These are phyloP conservation scores for Ophiocordyceps australis DNA, from an alignment of 2,329 filamentous ascomycete species.

Conservation along the genomic window DNA sequence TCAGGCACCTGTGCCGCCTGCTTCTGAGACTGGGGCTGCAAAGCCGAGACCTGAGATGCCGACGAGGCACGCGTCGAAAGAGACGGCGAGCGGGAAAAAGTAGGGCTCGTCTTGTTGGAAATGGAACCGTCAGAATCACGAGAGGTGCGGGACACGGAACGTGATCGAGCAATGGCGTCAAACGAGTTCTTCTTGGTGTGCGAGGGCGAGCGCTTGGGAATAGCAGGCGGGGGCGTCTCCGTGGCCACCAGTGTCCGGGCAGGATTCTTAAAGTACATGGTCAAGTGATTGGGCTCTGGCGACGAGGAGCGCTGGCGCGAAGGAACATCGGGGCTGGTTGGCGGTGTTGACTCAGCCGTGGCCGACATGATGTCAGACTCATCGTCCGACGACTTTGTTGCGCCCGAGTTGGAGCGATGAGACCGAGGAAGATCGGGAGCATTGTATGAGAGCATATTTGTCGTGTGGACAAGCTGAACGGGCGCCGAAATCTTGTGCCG, in stretches of 20 bases:
- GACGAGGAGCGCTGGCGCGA: conserved; percentile 34
- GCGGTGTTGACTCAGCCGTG: conserved; percentile 37
- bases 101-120: conserved; percentile 37
- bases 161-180: conserved; percentile 50
- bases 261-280: conserved; percentile 44
- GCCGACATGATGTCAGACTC: conserved; percentile 54
- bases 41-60: conserved; percentile 18
- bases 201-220: conserved; percentile 65
- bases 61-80: conserved; percentile 33
- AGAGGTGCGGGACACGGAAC: conserved; percentile 42
- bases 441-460: conserved; percentile 91
- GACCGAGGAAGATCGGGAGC: conserved; percentile 58
- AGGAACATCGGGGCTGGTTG: conserved; percentile 50
- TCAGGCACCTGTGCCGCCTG: conserved; percentile 7
- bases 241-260: conserved; percentile 18
- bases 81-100: conserved; percentile 38
- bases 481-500: conserved; percentile 73
- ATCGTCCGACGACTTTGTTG: conserved; percentile 46
- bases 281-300: conserved; percentile 46
- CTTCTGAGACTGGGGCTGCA: conserved; percentile 10
- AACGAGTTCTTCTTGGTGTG: conserved; percentile 75
- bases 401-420: conserved; percentile 31
- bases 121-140: conserved; percentile 31
- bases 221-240: conserved; percentile 24
- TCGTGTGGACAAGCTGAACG: conserved; percentile 76